Conservation (phyloP, 164 flowering plant genomes). For the Brasenia schreberi region DNA sequence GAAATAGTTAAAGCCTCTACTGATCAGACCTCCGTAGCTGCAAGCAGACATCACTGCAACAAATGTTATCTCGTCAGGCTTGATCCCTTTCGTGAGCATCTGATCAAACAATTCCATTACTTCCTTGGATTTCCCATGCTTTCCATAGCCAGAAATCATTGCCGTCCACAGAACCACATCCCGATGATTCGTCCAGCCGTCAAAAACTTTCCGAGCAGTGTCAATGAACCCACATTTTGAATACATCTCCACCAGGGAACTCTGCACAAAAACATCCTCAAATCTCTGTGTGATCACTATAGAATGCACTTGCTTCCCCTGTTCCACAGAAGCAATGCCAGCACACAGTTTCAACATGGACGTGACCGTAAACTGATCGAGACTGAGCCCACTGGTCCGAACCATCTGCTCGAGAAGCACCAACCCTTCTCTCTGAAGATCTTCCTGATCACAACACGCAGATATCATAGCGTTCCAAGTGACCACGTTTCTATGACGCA, state of each 20-base stretch:
- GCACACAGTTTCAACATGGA: slow-evolving; percentile 39
- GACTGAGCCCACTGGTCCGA: slow-evolving; percentile 16
- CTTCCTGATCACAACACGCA: slow-evolving; percentile 43
- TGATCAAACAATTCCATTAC: slow-evolving; percentile 33
- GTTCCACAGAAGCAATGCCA: slow-evolving; percentile 35
- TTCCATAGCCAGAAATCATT: slow-evolving; percentile 52
- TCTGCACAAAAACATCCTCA: slow-evolving; percentile 40
- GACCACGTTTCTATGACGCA: slow-evolving; percentile 53
- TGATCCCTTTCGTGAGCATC: slow-evolving; percentile 41
- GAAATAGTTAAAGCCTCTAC: slow-evolving; percentile 42
- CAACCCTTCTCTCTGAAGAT: slow-evolving; percentile 37
- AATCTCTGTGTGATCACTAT: slow-evolving; percentile 15
- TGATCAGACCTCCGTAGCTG: slow-evolving; percentile 49
- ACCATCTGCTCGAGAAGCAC: slow-evolving; percentile 29
- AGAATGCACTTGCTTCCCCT: slow-evolving; percentile 51
- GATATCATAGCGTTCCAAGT: slow-evolving; percentile 53
- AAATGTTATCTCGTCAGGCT: slow-evolving; percentile 51
- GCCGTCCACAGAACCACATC: slow-evolving; percentile 80
- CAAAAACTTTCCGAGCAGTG: slow-evolving; percentile 38
- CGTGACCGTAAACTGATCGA: slow-evolving; percentile 42
- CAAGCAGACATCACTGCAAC: slow-evolving; percentile 68
- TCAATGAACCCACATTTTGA: slow-evolving; percentile 56
- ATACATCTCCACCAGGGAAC: slow-evolving; percentile 74
- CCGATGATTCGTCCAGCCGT: slow-evolving; percentile 17
- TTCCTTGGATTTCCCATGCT: slow-evolving; percentile 36